Base-by-base conservation (phyloP, 768 basidiomycete genomes). In the Gloeostereum incarnatum region DNA sequence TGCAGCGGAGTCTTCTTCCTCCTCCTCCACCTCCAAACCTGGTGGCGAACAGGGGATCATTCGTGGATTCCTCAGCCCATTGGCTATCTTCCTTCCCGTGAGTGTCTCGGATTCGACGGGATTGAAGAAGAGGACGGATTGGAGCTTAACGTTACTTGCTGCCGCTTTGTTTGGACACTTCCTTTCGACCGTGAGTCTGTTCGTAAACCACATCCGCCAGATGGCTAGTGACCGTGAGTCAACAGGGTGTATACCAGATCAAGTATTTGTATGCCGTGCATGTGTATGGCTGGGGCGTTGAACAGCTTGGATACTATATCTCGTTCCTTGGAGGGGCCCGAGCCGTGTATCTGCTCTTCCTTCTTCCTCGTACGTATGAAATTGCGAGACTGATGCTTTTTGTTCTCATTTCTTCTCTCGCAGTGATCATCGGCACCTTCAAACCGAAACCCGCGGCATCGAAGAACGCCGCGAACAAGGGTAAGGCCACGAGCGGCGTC, bases 181-280 rank as follows among this genome's bases (percentile, higher is more conserved):
- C 49, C 68, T 91, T 38, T 69, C 85, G n/a, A 64, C 70, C 39
- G 84, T 85, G 50, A 56, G 79, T 62, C 9, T 13, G 8, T 8
- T n/a, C 6, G 18, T 18, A 18, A 40, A 11, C 5, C 37, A 22
- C 24, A 7, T 22, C 14, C 23, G 11, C 18, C 20, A 3, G 11
- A 25, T 19, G n/a, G n/a, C n/a, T n/a, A n/a, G n/a, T n/a, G n/a
- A n/a, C n/a, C 17, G 4, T 8, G 14, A 27, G 14, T 19, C 16
- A 6, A 38, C 37, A 82, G 72, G 87, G 86, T n/a, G 46, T 89
- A 3, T 79, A 74, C 57, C 82, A 84, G 52, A 62, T 88, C 54
- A 91, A 88, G 51, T 88, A 88, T 54, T 61, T 88, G 19, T 91
- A 89, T 51, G 85, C 81, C 2, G 73, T 66, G 36, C 81, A 86